Evolutionary conservation across 2,329 filamentous ascomycete species (phyloP).

Genomic region (Cladosporium sp.): DNA sequence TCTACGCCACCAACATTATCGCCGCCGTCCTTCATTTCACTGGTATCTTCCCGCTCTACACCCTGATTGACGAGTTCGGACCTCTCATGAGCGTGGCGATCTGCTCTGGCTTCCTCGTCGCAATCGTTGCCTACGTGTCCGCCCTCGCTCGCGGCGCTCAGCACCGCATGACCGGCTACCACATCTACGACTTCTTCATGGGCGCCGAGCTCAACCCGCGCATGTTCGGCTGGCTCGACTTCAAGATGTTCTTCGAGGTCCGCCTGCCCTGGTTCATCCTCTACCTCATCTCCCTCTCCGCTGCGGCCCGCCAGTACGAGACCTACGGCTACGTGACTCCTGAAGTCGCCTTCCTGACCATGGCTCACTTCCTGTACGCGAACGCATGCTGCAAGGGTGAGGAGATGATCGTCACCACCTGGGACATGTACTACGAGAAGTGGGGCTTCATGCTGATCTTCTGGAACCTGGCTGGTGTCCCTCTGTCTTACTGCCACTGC

Average conservation of each 20-base stretch:
- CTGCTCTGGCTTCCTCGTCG: constrained; percentile 78
- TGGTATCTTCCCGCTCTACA: constrained; percentile 84
- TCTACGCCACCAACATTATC: constrained; percentile 77
- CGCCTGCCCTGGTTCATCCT: constrained; percentile 90
- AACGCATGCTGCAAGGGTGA: constrained; percentile 91
- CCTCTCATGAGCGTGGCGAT: constrained; percentile 91
- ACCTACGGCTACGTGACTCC: constrained; percentile 77
- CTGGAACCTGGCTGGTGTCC: constrained; percentile 92
- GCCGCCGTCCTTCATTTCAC: constrained; percentile 71
- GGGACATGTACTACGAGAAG: constrained; percentile 97
- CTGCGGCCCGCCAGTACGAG: constrained; percentile 79
- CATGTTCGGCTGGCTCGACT: constrained; percentile 70
- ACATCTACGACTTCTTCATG: constrained; percentile 87
- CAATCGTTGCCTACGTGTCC: constrained; percentile 79
- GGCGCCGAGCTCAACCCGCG: constrained; percentile 81
- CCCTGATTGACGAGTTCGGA: constrained; percentile 90
- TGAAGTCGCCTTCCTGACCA: constrained; percentile 77
- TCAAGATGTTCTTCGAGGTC: constrained; percentile 96
- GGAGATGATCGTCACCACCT: constrained; percentile 83
- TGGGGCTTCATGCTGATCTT: constrained; percentile 98
- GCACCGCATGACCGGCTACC: constrained; percentile 85
- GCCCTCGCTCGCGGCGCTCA: constrained; percentile 73
- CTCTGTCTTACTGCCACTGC: constrained; percentile 89
- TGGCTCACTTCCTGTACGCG: constrained; percentile 89
- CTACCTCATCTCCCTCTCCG: constrained; percentile 69